Conservation (phyloP, 192 early-diverging fungal species). For the Spizellomyces punctatus region DNA sequence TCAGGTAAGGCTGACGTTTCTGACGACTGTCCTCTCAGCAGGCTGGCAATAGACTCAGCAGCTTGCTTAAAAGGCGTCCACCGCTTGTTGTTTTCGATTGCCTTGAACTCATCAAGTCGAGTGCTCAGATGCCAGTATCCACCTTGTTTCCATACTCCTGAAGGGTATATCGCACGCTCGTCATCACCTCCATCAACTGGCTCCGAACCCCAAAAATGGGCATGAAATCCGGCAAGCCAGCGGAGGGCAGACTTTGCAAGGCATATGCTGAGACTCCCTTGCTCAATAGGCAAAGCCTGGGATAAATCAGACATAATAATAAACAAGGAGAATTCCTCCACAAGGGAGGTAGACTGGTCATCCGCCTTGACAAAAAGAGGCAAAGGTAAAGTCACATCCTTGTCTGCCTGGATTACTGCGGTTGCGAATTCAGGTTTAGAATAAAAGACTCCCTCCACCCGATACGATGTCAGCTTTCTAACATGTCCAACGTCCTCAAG, state of each 20-base stretch:
- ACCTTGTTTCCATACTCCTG: conserved; percentile 28
- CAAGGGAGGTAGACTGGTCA: background rate
- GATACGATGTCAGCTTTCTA: conserved; percentile 32
- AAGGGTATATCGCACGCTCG: background rate
- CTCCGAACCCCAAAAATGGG: conserved; percentile 27
- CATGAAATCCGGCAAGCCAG: conserved; percentile 43
- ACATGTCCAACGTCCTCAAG: conserved; percentile 7
- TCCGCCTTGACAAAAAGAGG: background rate
- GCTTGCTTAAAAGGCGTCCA: conserved; percentile 4
- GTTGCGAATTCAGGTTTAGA: background rate
- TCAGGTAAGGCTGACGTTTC: background rate
- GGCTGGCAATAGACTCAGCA: background rate
- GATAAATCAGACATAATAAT: conserved; percentile 30
- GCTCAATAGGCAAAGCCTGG: conserved; percentile 1
- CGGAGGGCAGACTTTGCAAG: conserved; percentile 12
- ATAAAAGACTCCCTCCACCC: conserved; percentile 29
- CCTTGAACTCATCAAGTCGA: conserved; percentile 18
- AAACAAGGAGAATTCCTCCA: background rate
- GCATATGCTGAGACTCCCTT: background rate
- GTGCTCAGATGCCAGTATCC: conserved; percentile 43
- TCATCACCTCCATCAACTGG: background rate
- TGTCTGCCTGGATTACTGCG: conserved; percentile 2
- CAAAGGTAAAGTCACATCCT: background rate
- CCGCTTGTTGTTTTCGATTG: background rate
- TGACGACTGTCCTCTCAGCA: background rate